Base-by-base conservation (phyloP, 805 yeast species). In the Candida alai region DNA sequence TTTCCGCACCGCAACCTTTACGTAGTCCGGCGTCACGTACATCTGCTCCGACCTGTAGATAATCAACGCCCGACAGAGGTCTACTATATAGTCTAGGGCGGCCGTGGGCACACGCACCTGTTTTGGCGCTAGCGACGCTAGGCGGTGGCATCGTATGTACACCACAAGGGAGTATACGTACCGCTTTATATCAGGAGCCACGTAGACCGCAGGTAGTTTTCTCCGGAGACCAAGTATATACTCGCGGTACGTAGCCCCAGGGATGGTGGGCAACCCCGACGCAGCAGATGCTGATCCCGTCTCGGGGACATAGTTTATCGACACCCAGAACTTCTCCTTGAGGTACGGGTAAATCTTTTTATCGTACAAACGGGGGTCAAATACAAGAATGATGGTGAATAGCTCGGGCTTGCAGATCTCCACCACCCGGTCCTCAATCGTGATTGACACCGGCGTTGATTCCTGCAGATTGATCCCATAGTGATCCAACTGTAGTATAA, bases 81-180 rank as follows among this genome's bases (percentile, higher is more conserved):
- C 45, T n/a, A 45, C 30, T 13, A 64, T 51, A 14, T 52, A 49
- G 24, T 57, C 60, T 5, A 60, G 49, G 6, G 61, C 48, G 18
- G 54, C 47, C 4, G 66, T 56, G 9, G 61, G 53, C 12, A 66
- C 49, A 9, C 71, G 36, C 1, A 66, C 52, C 24, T 52, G 47
- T 10, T 55, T 49, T 4, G 65, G 68, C 5, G 68, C 51, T n/a
- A 66, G 35, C n/a, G 67, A 57, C 23, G 60, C 50, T 15, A 66
- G 45, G 18, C 73, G 45, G 37, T 66, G 71, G 36, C 58, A 56
- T 21, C 73, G 42, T 2, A 62, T 52, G 36, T 52, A 57, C 7
- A 63, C 60, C 18, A 64, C 48, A 11, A 66, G 37, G 11, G 70
- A 64, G 37, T 61, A 58, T 17, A 62, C 50, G 36, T 66, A 66